A percentile compares a stretch with the other conserved stretches of the same genome.
Evolutionary conservation across 2,329 filamentous ascomycete genomes (phyloP).

Genomic region (Metarhizium guizhouense): DNA sequence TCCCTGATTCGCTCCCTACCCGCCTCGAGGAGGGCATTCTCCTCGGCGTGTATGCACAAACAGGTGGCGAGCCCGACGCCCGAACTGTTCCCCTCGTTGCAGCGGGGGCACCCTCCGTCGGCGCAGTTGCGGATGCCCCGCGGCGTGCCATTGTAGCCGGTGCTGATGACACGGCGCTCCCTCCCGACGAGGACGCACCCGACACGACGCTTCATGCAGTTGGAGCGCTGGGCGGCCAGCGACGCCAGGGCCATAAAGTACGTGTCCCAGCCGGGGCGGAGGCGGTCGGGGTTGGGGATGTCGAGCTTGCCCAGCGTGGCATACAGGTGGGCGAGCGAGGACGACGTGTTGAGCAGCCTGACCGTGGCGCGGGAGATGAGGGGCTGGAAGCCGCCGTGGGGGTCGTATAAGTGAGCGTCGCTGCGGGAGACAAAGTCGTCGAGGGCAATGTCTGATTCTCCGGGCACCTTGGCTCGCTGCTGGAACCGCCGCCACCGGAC

Average conservation of each 20-base stretch:
- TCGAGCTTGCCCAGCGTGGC: slow-evolving; percentile 64
- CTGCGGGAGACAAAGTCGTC: slow-evolving; percentile 48
- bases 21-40: slow-evolving; percentile 92
- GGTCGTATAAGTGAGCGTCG: slow-evolving; percentile 69
- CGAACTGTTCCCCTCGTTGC: slow-evolving; percentile 63
- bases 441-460: slow-evolving; percentile 29
- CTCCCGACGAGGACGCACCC: slow-evolving; percentile 82
- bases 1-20: slow-evolving; percentile 82
- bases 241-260: slow-evolving; percentile 98
- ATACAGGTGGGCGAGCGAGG: slow-evolving; percentile 62
- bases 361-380: slow-evolving; percentile 76
- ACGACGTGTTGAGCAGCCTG: slow-evolving; percentile 76
- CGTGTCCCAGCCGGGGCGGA: slow-evolving; percentile 88
- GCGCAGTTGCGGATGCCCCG: slow-evolving; percentile 82
- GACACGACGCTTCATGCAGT: slow-evolving; percentile 97
- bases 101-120: slow-evolving; percentile 82
- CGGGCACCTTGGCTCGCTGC: slow-evolving; percentile 15
- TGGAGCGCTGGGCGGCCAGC: slow-evolving; percentile 79
- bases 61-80: slow-evolving; percentile 77
- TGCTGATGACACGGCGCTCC: slow-evolving; percentile 80
- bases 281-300: slow-evolving; percentile 66
- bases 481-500: slow-evolving; percentile 76
- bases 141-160: slow-evolving; percentile 97
- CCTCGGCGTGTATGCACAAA: slow-evolving; percentile 94
- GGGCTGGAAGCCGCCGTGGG: slow-evolving; percentile 55